Percentiles rank a stretch among this genome's conserved stretches.
phyloP scores from a whole-genome alignment of 352 stramenopile species.

The Globisporangium nodosum region DNA sequence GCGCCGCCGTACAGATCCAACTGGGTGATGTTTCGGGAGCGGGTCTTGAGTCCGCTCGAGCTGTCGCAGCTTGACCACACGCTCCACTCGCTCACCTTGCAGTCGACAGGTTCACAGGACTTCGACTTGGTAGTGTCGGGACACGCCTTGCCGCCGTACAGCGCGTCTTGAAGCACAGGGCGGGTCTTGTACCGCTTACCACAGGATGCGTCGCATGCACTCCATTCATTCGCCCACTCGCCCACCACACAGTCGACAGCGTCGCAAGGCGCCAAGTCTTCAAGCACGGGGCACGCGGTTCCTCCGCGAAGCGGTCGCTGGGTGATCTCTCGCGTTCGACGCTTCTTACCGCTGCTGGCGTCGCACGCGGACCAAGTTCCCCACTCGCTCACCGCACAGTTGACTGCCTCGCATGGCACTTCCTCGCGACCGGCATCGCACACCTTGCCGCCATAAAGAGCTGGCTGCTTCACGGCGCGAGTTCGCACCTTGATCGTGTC shows the following conservation, averaged over 20 bases:
- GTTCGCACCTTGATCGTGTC: constrained; percentile 26
- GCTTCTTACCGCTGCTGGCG: constrained; percentile 31
- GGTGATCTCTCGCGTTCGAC: constrained; percentile 22
- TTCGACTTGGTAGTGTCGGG: constrained; percentile 22
- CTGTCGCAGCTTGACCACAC: constrained; percentile 24
- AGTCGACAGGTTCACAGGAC: constrained; percentile 50
- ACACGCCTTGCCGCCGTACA: constrained; percentile 37
- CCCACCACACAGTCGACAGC: constrained; percentile 35
- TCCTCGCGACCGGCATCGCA: constrained; percentile 24
- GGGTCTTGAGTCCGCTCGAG: constrained; percentile 25
- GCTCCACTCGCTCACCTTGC: constrained; percentile 28
- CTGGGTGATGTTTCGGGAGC: constrained; percentile 29
- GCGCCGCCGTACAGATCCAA: constrained; percentile 45
- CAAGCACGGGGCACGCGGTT: constrained; percentile 23
- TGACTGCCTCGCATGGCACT: constrained; percentile 39
- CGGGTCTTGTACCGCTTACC: constrained; percentile 34
- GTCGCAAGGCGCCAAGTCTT: constrained; percentile 34
- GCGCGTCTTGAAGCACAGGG: constrained; percentile 19
- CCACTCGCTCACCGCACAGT: constrained; percentile 44
- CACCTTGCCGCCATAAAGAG: constrained; percentile 31
- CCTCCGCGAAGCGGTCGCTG: constrained; percentile 29
- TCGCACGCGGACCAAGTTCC: constrained; percentile 35
- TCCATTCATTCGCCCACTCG: constrained; percentile 29
- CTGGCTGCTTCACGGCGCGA: constrained; percentile 18
- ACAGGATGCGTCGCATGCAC: constrained; percentile 22